Conservation (phyloP, 1,139 yeast species). For the Kodamaea alishanica region DNA sequence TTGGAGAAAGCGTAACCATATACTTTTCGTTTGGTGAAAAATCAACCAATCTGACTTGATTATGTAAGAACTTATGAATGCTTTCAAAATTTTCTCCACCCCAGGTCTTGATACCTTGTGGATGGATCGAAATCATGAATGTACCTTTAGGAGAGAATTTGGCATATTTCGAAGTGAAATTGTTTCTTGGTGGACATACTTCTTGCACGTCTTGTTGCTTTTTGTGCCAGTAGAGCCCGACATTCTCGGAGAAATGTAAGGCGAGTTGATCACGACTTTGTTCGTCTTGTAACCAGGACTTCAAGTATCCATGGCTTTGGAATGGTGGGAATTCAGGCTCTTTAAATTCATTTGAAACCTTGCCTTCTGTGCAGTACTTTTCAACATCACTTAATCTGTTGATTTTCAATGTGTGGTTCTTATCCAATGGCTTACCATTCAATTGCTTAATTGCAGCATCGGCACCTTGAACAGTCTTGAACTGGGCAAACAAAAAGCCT, state of each 20-base stretch:
- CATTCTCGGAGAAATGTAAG: conserved; percentile 74
- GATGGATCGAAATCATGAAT: conserved; percentile 81
- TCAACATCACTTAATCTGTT: conserved; percentile 84
- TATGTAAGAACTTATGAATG: conserved; percentile 79
- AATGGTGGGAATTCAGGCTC: conserved; percentile 73
- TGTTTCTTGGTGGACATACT: conserved; percentile 72
- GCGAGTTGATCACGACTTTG: conserved; percentile 89
- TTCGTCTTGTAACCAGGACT: conserved; percentile 87
- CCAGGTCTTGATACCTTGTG: conserved; percentile 95
- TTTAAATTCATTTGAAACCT: conserved; percentile 56
- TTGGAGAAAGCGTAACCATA: conserved; percentile 86
- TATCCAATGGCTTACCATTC: conserved; percentile 89
- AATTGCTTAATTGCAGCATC: conserved; percentile 74
- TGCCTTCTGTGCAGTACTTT: conserved; percentile 69
- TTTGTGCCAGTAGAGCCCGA: conserved; percentile 87
- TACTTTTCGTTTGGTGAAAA: conserved; percentile 91
- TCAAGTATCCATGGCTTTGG: conserved; percentile 74
- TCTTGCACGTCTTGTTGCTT: conserved; percentile 71
- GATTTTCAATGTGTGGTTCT: conserved; percentile 83
- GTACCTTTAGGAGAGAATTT: conserved; percentile 95
- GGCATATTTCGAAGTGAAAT: conserved; percentile 84
- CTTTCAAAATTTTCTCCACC: conserved; percentile 83
- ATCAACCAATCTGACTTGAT: conserved; percentile 84
- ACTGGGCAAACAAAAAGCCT: conserved; percentile 88
- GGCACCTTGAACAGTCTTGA: conserved; percentile 63